Conservation (phyloP, 306 rosid species). For the Ormosia emarginata region DNA sequence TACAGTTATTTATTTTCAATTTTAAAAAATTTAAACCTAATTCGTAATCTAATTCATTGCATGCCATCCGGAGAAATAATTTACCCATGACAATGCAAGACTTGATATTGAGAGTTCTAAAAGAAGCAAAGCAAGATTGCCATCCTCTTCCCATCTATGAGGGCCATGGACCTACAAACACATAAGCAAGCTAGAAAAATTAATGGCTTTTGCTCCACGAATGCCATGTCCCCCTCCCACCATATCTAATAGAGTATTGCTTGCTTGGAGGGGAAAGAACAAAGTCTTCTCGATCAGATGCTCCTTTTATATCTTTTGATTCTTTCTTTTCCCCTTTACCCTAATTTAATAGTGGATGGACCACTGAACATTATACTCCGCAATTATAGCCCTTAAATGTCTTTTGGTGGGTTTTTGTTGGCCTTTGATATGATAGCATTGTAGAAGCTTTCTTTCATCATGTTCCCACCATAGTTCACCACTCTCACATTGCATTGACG, state of each 20-base stretch:
- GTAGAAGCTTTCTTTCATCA: conserved; percentile 12
- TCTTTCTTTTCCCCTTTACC: neutral
- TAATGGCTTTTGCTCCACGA: conserved; percentile 11
- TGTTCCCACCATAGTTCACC: neutral
- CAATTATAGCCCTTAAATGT: conserved; percentile 28
- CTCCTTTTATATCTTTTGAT: neutral
- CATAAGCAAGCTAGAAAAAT: neutral
- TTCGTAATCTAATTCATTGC: neutral
- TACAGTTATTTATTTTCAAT: neutral
- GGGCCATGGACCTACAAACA: neutral
- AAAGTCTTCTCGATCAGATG: neutral
- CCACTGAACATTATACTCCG: conserved; percentile 17
- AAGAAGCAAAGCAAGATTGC: neutral
- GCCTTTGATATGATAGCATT: conserved; percentile 24
- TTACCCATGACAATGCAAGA: neutral
- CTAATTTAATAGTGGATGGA: conserved; percentile 2
- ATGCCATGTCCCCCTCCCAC: neutral
- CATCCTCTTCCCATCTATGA: neutral
- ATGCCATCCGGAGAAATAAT: neutral
- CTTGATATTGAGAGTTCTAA: neutral
- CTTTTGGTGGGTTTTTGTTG: conserved; percentile 11
- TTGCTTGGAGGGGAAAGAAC: neutral
- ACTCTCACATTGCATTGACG: neutral
- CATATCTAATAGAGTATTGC: neutral
- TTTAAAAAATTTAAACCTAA: neutral